Base-by-base conservation (phyloP, 1,284 basidiomycete species). In the Microstroma glucosiphilum region DNA sequence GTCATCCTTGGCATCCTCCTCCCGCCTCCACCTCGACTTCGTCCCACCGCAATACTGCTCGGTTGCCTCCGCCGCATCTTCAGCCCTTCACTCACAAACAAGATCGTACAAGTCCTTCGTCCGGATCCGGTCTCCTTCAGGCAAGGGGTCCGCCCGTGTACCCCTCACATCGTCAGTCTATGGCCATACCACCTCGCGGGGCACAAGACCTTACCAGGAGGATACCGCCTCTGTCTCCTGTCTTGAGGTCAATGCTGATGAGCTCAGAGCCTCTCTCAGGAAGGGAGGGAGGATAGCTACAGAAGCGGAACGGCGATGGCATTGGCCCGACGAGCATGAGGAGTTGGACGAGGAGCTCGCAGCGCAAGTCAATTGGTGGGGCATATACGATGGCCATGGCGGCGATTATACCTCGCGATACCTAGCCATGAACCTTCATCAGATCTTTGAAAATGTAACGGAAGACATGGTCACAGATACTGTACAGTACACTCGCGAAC, bases 341-440 rank as follows among this genome's bases (percentile, higher is more conserved):
- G 67, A 69, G 25, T 69, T 68, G 13, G 72, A 67, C 6, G 66
- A 71, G n/a, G 74, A 71, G 43, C 41, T 77, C 7, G 76, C 69
- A 2, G 70, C 68, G 0, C 77, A 78, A 58, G 67, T 78, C n/a
- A 69, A 69, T 23, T 78, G 77, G 77, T 75, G 76, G 30, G 75
- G 65, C n/a, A 71, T 70, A 54, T 78, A 72, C 41, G 77, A 78
- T 59, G 77, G 64, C 0, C 76, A 78, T 40, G 76, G 76, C 23
- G 75, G 76, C 6, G 67, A 67, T 58, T 60, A 60, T 26, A 68
- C 77, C 9, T 75, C 76, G 17, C 61, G 61, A 25, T 75, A 75
- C 46, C 62, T 78, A n/a, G 40, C 64, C 0, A 63, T 69, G 19
- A 61, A 69, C 15, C 60, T 78, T 59, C 77, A 77, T 58, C 57